Base-by-base conservation (phyloP, 345 rosid species). In the Gossypium mustelinum region DNA sequence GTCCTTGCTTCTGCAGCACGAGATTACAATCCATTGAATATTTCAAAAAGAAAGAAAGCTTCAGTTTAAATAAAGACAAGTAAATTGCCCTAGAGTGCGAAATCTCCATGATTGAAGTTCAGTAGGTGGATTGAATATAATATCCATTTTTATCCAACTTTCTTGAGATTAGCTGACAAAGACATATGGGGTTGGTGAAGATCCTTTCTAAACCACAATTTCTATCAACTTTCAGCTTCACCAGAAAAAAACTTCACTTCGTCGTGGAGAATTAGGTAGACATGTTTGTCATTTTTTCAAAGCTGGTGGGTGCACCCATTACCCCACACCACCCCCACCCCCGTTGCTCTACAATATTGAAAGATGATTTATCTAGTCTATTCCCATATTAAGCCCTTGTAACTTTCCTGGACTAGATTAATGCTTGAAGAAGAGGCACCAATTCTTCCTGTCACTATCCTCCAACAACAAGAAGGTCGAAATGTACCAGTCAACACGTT, bases 101-200 rank as follows among this genome's bases (percentile, higher is more conserved):
- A 66, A 67, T 1, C 14, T 57, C 13, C 47, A 14, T 34, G 51
- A 8, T 24, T 41, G 65, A 41, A 41, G 7, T 1, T 57, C 3
- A 43, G 34, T 52, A 5, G 60, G 60, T 70, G 59, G 65, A 3
- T 13, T n/a, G 22, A 57, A 22, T 57, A 72, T 17, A 39, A 56
- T 39, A 72, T 11, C 3, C 13, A 2, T 29, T n/a, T 34, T 5
- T 4, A 52, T 9, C 34, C 48, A 39, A 39, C 11, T 55, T 2
- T 43, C 13, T 20, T 55, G 13, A 3, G 3, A 57, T 2, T 11
- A 17, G 2, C 11, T 43, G 79, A 77, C 68, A 74, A 22, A 1
- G 81, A 77, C 67, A 75, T 75, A 11, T 11, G 76, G 73, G 67
- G 82, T 83, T 44, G 89, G 89, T 82, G 78, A 72, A 73, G 76